Conservation (phyloP, 441 rosid genomes). For the Brassica balearica region DNA sequence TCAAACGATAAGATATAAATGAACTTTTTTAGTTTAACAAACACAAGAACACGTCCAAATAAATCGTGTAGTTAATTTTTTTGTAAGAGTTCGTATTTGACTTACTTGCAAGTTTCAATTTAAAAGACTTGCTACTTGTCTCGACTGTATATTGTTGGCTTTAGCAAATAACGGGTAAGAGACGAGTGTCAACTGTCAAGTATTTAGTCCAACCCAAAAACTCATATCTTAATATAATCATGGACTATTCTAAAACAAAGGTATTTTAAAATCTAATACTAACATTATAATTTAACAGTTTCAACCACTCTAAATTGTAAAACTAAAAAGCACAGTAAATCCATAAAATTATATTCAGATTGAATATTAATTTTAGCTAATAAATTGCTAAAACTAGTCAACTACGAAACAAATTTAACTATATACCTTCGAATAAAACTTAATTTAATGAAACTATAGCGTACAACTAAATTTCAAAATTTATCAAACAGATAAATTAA, state of each 20-base stretch:
- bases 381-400: background rate
- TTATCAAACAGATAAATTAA: background rate
- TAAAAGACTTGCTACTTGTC: no score
- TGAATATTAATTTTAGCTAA: background rate
- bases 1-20: no score
- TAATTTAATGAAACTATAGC: background rate
- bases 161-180: no score
- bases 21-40: no score
- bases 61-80: no score
- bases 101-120: no score
- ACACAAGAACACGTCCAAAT: no score
- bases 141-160: no score
- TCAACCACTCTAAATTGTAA: background rate
- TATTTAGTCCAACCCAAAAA: background rate
- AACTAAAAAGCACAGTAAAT: background rate
- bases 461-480: background rate
- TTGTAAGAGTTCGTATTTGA: no score
- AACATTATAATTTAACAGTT: background rate
- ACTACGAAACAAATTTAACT: background rate
- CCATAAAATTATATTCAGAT: background rate
- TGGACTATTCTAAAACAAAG: background rate
- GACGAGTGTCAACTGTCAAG: no score
- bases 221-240: background rate
- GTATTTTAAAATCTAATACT: background rate
- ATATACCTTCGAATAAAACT: background rate